A percentile compares a stretch with the other conserved stretches of the same genome.
Conservation (phyloP, 2,329 filamentous ascomycete species). For the Graphiopsis chlorocephala region DNA sequence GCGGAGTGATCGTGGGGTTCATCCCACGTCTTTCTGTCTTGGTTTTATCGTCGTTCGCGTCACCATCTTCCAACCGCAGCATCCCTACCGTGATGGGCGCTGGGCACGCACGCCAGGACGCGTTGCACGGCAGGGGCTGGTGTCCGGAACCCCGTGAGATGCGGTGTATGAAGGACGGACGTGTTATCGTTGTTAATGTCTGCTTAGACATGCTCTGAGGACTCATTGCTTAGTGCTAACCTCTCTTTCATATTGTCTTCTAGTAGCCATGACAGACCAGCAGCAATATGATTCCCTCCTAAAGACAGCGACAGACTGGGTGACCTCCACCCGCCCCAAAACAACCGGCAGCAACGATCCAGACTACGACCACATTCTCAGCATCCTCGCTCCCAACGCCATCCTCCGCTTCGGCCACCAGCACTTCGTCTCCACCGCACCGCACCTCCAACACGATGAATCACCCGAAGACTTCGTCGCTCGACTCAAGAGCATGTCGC, state of each 20-base stretch:
- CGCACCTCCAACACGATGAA: constrained; percentile 23
- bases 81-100: neutral
- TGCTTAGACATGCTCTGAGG: neutral
- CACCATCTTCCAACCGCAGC: neutral
- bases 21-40: neutral
- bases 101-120: neutral
- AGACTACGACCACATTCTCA: constrained; percentile 23
- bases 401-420: constrained; percentile 33
- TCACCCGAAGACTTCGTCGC: constrained; percentile 25
- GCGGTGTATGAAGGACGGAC: too few species aligned
- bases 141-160: neutral
- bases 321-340: constrained; percentile 19
- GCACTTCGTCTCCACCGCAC: constrained; percentile 27
- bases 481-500: constrained; percentile 27
- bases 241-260: neutral
- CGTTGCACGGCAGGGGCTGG: neutral
- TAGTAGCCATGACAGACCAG: constrained; percentile 2
- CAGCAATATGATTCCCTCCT: constrained; percentile 20
- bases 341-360: constrained; percentile 21
- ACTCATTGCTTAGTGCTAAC: neutral
- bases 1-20: neutral
- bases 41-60: neutral
- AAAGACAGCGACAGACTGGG: constrained; percentile 20
- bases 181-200: neutral
- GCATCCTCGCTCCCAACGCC: constrained; percentile 23